phyloP scores from a whole-genome alignment of 805 yeast species.

The Candida sanyiensis region DNA sequence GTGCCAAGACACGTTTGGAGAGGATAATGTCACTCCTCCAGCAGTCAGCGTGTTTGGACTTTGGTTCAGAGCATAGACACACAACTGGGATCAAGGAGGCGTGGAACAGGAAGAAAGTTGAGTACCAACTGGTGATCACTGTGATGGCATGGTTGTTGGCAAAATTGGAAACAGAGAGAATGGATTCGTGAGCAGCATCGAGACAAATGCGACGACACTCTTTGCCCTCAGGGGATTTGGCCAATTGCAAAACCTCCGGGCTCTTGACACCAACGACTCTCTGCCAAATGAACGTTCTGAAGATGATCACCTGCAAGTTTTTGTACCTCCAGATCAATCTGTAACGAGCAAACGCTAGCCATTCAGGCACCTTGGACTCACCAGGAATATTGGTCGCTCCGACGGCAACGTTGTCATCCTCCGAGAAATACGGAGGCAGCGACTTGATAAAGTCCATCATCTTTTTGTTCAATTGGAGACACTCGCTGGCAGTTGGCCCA shows the following conservation, averaged over 20 bases:
- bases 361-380: slow-evolving; percentile 32
- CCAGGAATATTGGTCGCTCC: slow-evolving; percentile 21
- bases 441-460: slow-evolving; percentile 35
- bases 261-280: slow-evolving; percentile 37
- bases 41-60: slow-evolving; percentile 35
- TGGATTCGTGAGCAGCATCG: slow-evolving; percentile 47
- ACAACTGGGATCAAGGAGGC: slow-evolving; percentile 55
- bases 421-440: slow-evolving; percentile 45
- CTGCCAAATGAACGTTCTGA: slow-evolving; percentile 54
- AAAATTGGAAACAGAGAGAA: slow-evolving; percentile 41
- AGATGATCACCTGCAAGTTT: slow-evolving; percentile 48
- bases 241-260: slow-evolving; percentile 28
- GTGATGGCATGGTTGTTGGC: slow-evolving; percentile 31
- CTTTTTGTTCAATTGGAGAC: slow-evolving; percentile 40
- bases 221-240: slow-evolving; percentile 38
- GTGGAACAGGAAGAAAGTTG: slow-evolving; percentile 57
- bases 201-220: slow-evolving; percentile 47
- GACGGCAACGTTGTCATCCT: slow-evolving; percentile 31
- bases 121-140: slow-evolving; percentile 56
- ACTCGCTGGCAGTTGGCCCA: slow-evolving; percentile 43
- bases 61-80: slow-evolving; percentile 46
- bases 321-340: slow-evolving; percentile 55
- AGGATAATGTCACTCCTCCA: slow-evolving; percentile 41
- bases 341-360: slow-evolving; percentile 50
- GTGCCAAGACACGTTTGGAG: slow-evolving; percentile 35